Conservation (phyloP, 345 rosid genomes). For the Melaleuca quinquenervia region DNA sequence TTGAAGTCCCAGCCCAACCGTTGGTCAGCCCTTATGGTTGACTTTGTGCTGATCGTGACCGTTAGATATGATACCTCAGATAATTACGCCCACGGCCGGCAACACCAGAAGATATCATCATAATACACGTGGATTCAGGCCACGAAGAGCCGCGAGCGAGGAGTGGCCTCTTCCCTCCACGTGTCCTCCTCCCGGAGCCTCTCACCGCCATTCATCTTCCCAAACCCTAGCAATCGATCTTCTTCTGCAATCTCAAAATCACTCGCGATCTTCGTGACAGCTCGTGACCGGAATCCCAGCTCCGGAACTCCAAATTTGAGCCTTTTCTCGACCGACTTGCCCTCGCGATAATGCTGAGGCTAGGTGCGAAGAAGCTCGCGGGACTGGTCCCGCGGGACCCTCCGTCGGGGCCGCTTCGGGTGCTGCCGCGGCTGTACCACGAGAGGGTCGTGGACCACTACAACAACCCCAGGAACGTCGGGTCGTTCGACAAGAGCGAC, state of each 20-base stretch:
- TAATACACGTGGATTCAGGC: neutral
- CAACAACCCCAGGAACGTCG: conserved; percentile 93
- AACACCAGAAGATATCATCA: neutral
- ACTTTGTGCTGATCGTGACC: neutral
- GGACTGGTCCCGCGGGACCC: conserved; percentile 20
- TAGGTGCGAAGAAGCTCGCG: conserved; percentile 32
- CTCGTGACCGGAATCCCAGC: neutral
- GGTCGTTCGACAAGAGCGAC: conserved; percentile 87
- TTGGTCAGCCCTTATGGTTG: neutral
- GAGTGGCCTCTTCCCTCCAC: conserved; percentile 10
- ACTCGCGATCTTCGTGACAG: neutral
- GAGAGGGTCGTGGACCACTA: conserved; percentile 95
- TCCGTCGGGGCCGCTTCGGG: conserved; percentile 13
- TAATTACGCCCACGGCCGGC: neutral
- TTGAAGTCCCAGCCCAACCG: neutral
- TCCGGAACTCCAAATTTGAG: neutral
- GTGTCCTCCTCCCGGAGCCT: neutral
- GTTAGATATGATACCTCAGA: neutral
- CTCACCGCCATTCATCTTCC: neutral
- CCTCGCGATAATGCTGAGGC: conserved; percentile 30
- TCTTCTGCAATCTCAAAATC: neutral
- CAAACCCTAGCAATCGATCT: neutral
- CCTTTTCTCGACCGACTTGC: neutral
- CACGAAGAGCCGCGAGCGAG: neutral
- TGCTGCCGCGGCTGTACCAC: conserved; percentile 51